Evolutionary conservation across 202 grass and related monocot species (phyloP).

Genomic region (Zizania palustris): DNA sequence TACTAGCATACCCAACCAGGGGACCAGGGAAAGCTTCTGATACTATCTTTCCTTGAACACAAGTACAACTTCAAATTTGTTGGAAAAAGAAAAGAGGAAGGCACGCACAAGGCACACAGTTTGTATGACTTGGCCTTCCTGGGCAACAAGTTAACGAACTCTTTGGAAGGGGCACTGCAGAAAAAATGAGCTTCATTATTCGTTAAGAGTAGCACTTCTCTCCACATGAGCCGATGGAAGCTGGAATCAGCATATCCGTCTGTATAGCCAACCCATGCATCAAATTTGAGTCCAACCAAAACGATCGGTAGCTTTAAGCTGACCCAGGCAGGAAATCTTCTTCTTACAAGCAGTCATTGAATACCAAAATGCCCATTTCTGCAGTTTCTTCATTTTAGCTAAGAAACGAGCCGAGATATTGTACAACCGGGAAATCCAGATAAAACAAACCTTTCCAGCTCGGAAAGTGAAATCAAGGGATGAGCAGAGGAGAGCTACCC

Average conservation of each 20-base stretch:
- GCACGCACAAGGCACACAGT: slow-evolving; percentile 15
- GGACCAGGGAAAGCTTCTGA: not conserved
- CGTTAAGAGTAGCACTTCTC: slow-evolving; percentile 50
- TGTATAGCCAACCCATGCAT: slow-evolving; percentile 43
- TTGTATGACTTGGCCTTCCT: slow-evolving; percentile 32
- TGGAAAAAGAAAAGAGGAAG: slow-evolving; percentile 21
- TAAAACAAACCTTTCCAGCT: slow-evolving; percentile 33
- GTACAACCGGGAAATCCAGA: slow-evolving; percentile 48
- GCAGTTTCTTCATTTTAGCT: slow-evolving; percentile 44
- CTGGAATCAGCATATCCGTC: slow-evolving; percentile 42
- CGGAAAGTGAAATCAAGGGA: slow-evolving; percentile 37
- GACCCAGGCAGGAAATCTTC: slow-evolving; percentile 50
- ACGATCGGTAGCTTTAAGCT: slow-evolving; percentile 36
- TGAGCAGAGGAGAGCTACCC: slow-evolving; percentile 40
- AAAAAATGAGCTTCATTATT: slow-evolving; percentile 47
- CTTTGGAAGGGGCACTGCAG: slow-evolving; percentile 10
- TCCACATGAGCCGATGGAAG: slow-evolving; percentile 22
- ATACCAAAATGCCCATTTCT: slow-evolving; percentile 42
- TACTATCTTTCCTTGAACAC: not conserved
- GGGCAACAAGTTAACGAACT: slow-evolving; percentile 19
- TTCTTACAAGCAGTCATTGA: slow-evolving; percentile 52
- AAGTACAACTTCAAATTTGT: slow-evolving; percentile 19
- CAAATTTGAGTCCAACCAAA: slow-evolving; percentile 44
- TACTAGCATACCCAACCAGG: not conserved
- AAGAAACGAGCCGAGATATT: slow-evolving; percentile 44